phyloP scores from a whole-genome alignment of 1,284 basidiomycete species.

The Mycosarcoma maydis region DNA sequence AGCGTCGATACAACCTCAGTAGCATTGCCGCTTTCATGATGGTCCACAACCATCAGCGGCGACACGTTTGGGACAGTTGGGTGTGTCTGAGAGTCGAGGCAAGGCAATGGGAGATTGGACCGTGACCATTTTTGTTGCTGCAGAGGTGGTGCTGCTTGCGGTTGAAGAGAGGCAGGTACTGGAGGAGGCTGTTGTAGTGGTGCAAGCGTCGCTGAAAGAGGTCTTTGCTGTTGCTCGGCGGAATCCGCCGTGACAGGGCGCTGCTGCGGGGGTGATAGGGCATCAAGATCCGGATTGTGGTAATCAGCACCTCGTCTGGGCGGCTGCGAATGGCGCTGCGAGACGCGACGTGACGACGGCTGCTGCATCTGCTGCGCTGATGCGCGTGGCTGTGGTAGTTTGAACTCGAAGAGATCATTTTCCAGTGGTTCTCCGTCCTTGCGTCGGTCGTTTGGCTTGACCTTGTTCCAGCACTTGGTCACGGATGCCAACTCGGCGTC shows the following conservation, averaged over 20 bases:
- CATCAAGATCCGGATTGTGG: not conserved
- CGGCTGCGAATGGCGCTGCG: slow-evolving; percentile 8
- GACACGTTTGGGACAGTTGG: not conserved
- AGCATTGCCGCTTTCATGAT: not conserved
- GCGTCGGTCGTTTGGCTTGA: slow-evolving; percentile 47
- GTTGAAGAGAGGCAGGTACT: not conserved
- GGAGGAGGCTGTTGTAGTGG: not conserved
- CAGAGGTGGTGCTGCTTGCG: not conserved
- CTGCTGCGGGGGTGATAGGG: not conserved
- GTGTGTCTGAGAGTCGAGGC: not conserved
- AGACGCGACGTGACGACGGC: not conserved
- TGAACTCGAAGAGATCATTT: slow-evolving; percentile 34
- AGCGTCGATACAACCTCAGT: slow-evolving; percentile 23
- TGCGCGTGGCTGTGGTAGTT: slow-evolving; percentile 26
- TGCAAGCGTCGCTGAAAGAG: slow-evolving; percentile 5
- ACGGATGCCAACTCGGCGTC: slow-evolving; percentile 47
- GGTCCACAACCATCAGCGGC: not conserved
- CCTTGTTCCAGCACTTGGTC: slow-evolving; percentile 60
- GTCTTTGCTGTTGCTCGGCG: not conserved
- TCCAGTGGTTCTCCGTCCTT: slow-evolving; percentile 51
- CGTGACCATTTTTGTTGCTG: slow-evolving; percentile 4
- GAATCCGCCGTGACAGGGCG: not conserved
- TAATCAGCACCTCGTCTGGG: not conserved
- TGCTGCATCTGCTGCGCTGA: slow-evolving; percentile 7
- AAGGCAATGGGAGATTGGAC: not conserved